Evolutionary conservation across 1,284 basidiomycete genomes (phyloP).

Genomic region (Heterobasidion occidentale): DNA sequence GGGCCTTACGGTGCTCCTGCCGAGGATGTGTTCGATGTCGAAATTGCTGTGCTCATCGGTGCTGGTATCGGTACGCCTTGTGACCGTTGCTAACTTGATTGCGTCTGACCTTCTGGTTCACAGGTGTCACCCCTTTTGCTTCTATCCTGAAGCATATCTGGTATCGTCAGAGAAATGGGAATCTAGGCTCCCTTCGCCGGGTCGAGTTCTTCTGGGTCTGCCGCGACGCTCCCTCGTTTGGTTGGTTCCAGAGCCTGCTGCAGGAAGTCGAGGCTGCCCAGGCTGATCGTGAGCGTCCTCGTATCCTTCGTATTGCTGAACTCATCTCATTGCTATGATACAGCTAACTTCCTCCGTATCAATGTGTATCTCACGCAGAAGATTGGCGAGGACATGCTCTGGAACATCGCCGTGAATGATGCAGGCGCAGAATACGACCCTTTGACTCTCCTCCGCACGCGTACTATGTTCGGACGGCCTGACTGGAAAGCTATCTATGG

Average conservation of each 20-base stretch:
- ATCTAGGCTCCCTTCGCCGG: conserved; percentile 68
- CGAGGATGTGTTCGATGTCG: conserved; percentile 81
- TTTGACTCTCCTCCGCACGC: conserved; percentile 74
- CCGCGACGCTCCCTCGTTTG: conserved; percentile 83
- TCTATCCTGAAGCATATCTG: conserved; percentile 90
- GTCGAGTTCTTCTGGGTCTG: conserved; percentile 93
- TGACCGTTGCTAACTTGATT: conserved; percentile 14
- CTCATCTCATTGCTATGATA: conserved; percentile 1
- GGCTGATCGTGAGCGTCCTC: conserved; percentile 57
- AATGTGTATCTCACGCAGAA: conserved; percentile 87
- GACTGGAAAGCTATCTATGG: conserved; percentile 78
- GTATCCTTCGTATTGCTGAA: background rate
- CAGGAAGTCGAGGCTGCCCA: conserved; percentile 82
- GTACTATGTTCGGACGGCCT: conserved; percentile 84
- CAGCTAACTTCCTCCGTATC: conserved; percentile 85
- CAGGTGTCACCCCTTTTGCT: conserved; percentile 83
- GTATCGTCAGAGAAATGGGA: conserved; percentile 77
- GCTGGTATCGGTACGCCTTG: conserved; percentile 70
- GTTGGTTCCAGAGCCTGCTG: conserved; percentile 86
- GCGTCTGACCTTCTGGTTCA: background rate
- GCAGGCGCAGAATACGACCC: conserved; percentile 79
- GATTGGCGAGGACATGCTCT: conserved; percentile 77
- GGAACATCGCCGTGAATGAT: conserved; percentile 86
- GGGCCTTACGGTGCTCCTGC: conserved; percentile 86
- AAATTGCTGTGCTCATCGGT: conserved; percentile 82